Base-by-base conservation (phyloP, 1,139 yeast genomes). In the Taphrina deformans region DNA sequence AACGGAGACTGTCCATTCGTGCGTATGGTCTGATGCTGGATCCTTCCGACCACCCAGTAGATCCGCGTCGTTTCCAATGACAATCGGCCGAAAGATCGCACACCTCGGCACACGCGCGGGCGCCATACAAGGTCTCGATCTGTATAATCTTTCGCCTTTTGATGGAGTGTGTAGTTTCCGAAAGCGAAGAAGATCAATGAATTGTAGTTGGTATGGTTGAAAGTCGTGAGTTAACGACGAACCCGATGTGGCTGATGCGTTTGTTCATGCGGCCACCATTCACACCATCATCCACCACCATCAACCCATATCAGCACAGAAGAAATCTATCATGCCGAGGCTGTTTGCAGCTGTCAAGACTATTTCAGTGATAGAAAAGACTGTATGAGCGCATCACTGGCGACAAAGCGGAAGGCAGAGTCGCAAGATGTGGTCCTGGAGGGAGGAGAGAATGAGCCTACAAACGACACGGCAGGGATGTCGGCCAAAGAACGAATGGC, bases 1-100 rank as follows among this genome's bases (percentile, higher is more conserved):
- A 46, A 93, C 86, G 72, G 92, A 93, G 9, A 95, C 89, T 0
- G 97, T 92, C 99, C 99, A 93, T 66, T 84, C 82, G 75, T 93
- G 99, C 0, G 99, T 90, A 73, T 93, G 99, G 71, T 92, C 98
- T 0, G 82, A 80, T 1, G 97, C 50, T n/a, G 55, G 65, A 29
- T 55, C 41, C 23, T 61, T 55, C 9, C 64, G 65, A 24, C 27
- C 58, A 12, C 65, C 64, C 18, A 65, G 55, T 38, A 64, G 58
- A n/a, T 48, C 52, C 12, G 67, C 67, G 14, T 55, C 51, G 29
- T 65, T 65, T 18, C 67, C 67, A 23, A 65, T 53, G n/a, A 65
- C 55, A n/a, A 65, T 59, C 3, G 67, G 67, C 3, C 67, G 29
- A 16, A 55, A 60, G 3, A 65, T 60, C 16, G 52, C 44, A 51